Conservation (phyloP, 768 basidiomycete genomes). For the Xerocomus potaroensis region DNA sequence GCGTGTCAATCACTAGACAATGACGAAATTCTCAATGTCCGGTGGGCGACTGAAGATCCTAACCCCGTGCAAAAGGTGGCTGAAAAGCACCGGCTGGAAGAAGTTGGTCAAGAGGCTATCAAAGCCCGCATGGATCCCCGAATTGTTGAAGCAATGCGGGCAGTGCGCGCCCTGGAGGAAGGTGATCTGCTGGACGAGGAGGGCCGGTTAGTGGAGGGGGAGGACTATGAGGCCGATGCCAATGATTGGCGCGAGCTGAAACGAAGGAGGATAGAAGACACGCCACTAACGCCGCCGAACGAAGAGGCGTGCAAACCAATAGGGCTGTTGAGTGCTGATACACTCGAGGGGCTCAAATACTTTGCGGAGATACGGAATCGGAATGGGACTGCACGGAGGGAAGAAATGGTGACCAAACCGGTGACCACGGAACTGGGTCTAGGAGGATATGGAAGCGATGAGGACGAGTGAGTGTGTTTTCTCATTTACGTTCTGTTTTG, state of each 20-base stretch:
- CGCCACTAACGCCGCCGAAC: slow-evolving; percentile 25
- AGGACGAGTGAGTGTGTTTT: slow-evolving; percentile 36
- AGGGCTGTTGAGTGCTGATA: slow-evolving; percentile 77
- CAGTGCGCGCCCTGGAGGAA: slow-evolving; percentile 86
- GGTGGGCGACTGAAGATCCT: slow-evolving; percentile 99
- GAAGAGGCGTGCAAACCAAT: slow-evolving; percentile 35
- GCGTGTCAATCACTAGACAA: slow-evolving; percentile 96
- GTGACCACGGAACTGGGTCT: slow-evolving; percentile 52
- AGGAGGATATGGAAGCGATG: slow-evolving; percentile 77
- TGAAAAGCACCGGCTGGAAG: slow-evolving; percentile 80
- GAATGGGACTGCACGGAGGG: slow-evolving; percentile 36
- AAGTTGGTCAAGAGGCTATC: slow-evolving; percentile 84
- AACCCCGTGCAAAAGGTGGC: slow-evolving; percentile 87
- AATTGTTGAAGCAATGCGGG: slow-evolving; percentile 84
- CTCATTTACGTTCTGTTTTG: slow-evolving; percentile 1
- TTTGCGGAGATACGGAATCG: slow-evolving; percentile 83
- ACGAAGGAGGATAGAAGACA: slow-evolving; percentile 31
- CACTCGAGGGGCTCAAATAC: slow-evolving; percentile 85
- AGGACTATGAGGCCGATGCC: slow-evolving; percentile 34
- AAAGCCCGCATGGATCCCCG: slow-evolving; percentile 78
- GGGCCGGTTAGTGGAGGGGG: slow-evolving; percentile 32
- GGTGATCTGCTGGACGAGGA: slow-evolving; percentile 44
- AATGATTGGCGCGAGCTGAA: slow-evolving; percentile 35
- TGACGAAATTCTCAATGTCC: slow-evolving; percentile 96
- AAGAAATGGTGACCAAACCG: slow-evolving; percentile 27